Conservation (phyloP, 148 eudicot genomes). For the Drosera capensis region DNA sequence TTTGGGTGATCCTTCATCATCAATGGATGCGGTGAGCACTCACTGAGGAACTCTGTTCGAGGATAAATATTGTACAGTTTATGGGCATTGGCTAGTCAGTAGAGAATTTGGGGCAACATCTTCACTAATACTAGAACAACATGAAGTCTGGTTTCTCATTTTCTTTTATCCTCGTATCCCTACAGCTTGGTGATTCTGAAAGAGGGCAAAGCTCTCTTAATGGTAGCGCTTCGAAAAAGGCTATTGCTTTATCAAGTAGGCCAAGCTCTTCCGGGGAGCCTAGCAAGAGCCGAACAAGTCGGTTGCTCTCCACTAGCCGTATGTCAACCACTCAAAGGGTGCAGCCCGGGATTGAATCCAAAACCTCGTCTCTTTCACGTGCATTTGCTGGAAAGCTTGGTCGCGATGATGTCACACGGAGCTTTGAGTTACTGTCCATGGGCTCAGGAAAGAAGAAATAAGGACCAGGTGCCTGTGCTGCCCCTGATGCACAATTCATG, state of each 20-base stretch:
- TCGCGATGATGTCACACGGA: conserved; percentile 55
- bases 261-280: conserved; percentile 88
- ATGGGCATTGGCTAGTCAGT: neutral
- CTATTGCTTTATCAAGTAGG: conserved; percentile 49
- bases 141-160: neutral
- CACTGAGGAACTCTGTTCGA: neutral
- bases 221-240: conserved; percentile 62
- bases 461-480: neutral
- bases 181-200: conserved; percentile 55
- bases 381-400: conserved; percentile 40
- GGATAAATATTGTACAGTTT: neutral
- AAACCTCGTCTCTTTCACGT: conserved; percentile 69
- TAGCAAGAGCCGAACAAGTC: conserved; percentile 43
- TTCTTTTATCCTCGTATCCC: neutral
- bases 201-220: conserved; percentile 52
- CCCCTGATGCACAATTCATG: neutral
- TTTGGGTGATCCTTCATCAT: conserved; percentile 46
- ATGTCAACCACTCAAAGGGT: conserved; percentile 57
- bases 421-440: conserved; percentile 85
- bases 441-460: conserved; percentile 76
- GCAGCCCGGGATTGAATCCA: conserved; percentile 77
- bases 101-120: neutral
- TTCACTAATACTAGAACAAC: neutral
- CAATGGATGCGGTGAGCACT: conserved; percentile 56
- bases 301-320: conserved; percentile 45